A percentile compares a stretch with the other conserved stretches of the same genome.
Evolutionary conservation across 495 filamentous ascomycete genomes (phyloP).

Genomic region (Neurospora sp.): DNA sequence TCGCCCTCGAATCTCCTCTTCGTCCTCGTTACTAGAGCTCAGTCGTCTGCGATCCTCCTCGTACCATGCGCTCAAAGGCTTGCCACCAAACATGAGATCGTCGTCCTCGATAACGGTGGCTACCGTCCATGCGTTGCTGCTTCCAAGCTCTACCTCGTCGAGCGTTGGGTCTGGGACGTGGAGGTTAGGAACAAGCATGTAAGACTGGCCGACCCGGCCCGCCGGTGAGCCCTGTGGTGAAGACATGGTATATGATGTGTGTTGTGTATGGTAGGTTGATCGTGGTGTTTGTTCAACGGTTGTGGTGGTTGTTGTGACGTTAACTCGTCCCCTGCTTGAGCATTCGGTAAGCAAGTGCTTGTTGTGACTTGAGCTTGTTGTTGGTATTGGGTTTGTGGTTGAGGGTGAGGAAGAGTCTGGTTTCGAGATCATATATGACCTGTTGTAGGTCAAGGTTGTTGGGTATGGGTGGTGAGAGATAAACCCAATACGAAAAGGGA

Average conservation of each 20-base stretch:
- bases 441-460: not conserved
- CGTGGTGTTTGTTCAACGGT: not conserved
- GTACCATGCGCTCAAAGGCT: slow-evolving; percentile 44
- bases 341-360: not conserved
- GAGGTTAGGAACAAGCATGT: slow-evolving; percentile 24
- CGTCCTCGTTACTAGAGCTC: slow-evolving; percentile 19
- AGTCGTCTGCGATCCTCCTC: slow-evolving; percentile 39
- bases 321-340: not conserved
- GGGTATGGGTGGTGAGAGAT: not conserved
- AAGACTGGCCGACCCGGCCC: slow-evolving; percentile 17
- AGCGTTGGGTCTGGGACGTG: slow-evolving; percentile 25
- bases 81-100: slow-evolving; percentile 47
- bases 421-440: not conserved
- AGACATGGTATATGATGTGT: slow-evolving; percentile 11
- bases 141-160: slow-evolving; percentile 25
- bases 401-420: not conserved
- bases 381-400: not conserved
- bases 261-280: not conserved
- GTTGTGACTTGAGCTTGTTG: not conserved
- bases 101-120: slow-evolving; percentile 46
- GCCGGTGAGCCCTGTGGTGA: slow-evolving; percentile 17
- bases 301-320: not conserved
- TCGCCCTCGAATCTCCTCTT: slow-evolving; percentile 35
- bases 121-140: slow-evolving; percentile 33
- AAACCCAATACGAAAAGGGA: not conserved